Percentiles rank a stretch among this genome's conserved stretches.
These are phyloP conservation scores for Saccharomyces hybrid DNA, from an alignment of 1,139 yeast species.

Conservation along the genomic window DNA sequence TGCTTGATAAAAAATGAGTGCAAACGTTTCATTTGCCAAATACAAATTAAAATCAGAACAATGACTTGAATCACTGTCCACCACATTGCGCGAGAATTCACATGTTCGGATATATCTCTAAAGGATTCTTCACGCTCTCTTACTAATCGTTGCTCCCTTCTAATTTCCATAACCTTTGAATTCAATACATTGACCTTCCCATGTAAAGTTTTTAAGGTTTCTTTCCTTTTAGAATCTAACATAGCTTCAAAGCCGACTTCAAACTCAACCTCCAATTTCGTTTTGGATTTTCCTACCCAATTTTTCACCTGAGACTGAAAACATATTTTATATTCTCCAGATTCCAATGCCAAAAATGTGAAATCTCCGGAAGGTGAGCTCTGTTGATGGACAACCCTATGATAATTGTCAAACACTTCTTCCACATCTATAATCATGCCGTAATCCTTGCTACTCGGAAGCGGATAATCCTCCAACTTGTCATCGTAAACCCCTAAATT, in stretches of 20 bases:
- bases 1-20: constrained; percentile 60
- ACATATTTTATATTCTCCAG: constrained; percentile 70
- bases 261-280: constrained; percentile 40
- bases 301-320: constrained; percentile 57
- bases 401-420: constrained; percentile 57
- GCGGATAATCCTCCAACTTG: constrained; percentile 34
- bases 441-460: constrained; percentile 38
- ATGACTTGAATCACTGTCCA: constrained; percentile 59
- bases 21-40: constrained; percentile 61
- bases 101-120: constrained; percentile 59
- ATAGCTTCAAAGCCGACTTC: constrained; percentile 44
- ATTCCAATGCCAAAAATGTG: constrained; percentile 59
- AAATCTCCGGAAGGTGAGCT: constrained; percentile 55
- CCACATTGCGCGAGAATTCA: constrained; percentile 55
- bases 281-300: constrained; percentile 47
- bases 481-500: constrained; percentile 51
- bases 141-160: constrained; percentile 58
- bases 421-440: constrained; percentile 49
- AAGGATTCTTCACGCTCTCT: constrained; percentile 64
- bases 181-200: constrained; percentile 47
- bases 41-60: constrained; percentile 50
- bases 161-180: constrained; percentile 48
- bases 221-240: constrained; percentile 46
- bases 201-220: constrained; percentile 43
- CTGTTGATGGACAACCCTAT: constrained; percentile 60